Percentiles rank a stretch among this genome's conserved stretches.
Evolutionary conservation across 1,139 yeast genomes (phyloP).

Genomic region (Trichomonascaceae sp.): DNA sequence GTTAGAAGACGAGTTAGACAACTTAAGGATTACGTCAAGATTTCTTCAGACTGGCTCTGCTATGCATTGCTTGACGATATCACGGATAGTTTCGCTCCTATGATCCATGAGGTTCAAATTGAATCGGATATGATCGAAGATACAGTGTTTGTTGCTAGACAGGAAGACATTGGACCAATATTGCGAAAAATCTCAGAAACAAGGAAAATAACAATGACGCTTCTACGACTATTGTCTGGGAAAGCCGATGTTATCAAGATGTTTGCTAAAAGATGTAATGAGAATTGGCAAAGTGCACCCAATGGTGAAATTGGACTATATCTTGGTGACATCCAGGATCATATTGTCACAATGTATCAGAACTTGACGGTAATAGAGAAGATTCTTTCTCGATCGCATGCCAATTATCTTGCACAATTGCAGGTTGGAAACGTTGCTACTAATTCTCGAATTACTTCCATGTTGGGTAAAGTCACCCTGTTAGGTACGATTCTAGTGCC

Average conservation of each 20-base stretch:
- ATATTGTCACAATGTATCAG: conserved; percentile 92
- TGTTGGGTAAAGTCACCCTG: conserved; percentile 82
- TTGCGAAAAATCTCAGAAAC: conserved; percentile 80
- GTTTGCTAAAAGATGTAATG: conserved; percentile 96
- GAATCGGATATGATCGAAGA: conserved; percentile 94
- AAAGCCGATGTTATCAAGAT: conserved; percentile 96
- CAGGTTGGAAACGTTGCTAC: conserved; percentile 88
- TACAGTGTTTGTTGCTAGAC: conserved; percentile 60
- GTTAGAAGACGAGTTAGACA: conserved; percentile 91
- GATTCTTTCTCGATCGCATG: conserved; percentile 84
- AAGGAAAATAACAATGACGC: conserved; percentile 83
- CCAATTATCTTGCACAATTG: conserved; percentile 87
- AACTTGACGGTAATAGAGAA: conserved; percentile 85
- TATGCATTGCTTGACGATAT: conserved; percentile 92
- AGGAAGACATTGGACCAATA: conserved; percentile 57
- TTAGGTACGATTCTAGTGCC: conserved; percentile 90
- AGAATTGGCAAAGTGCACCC: conserved; percentile 42
- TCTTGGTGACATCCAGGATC: conserved; percentile 96
- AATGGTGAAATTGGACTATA: conserved; percentile 50
- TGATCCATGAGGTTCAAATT: conserved; percentile 75
- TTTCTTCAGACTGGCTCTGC: conserved; percentile 89
- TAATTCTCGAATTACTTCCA: conserved; percentile 75
- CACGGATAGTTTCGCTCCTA: conserved; percentile 90
- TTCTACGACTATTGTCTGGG: conserved; percentile 83
- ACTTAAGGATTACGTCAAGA: conserved; percentile 78